Conservation (phyloP, 1,139 yeast genomes). For the Kluyveromyces sp. region DNA sequence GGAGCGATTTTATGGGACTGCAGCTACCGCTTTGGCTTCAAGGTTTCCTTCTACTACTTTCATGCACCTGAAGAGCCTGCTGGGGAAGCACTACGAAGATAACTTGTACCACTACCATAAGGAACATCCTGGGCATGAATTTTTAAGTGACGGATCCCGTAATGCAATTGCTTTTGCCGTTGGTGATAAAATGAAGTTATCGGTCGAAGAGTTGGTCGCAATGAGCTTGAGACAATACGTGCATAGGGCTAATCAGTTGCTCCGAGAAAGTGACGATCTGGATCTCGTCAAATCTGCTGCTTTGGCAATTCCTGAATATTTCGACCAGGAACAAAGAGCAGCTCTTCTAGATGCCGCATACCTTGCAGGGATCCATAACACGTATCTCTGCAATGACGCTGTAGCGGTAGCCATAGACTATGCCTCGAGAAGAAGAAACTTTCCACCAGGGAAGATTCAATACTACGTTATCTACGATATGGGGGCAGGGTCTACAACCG, state of each 20-base stretch:
- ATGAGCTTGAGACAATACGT: constrained; percentile 71
- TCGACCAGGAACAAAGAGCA: constrained; percentile 55
- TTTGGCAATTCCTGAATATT: constrained; percentile 71
- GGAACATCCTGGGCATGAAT: constrained; percentile 55
- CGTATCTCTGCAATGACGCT: constrained; percentile 84
- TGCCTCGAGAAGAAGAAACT: constrained; percentile 34
- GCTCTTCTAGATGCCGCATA: constrained; percentile 66
- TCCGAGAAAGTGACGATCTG: constrained; percentile 42
- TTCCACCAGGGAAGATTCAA: constrained; percentile 41
- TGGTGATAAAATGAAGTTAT: constrained; percentile 39
- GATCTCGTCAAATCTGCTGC: constrained; percentile 47
- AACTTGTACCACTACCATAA: constrained; percentile 40
- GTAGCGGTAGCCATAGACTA: constrained; percentile 82
- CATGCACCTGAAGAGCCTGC: constrained; percentile 57
- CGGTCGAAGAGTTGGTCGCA: constrained; percentile 77
- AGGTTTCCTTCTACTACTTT: constrained; percentile 70
- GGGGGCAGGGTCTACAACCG: constrained; percentile 90
- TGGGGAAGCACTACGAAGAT: constrained; percentile 58
- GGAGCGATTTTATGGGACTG: constrained; percentile 74
- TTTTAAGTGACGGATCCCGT: constrained; percentile 43
- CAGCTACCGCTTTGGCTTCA: constrained; percentile 62
- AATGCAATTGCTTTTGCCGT: constrained; percentile 52
- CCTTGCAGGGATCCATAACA: constrained; percentile 34
- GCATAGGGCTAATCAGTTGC: constrained; percentile 50
- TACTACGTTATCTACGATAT: constrained; percentile 76